Evolutionary conservation across 1,284 basidiomycete genomes (phyloP).

Genomic region (Agaricales sp.): DNA sequence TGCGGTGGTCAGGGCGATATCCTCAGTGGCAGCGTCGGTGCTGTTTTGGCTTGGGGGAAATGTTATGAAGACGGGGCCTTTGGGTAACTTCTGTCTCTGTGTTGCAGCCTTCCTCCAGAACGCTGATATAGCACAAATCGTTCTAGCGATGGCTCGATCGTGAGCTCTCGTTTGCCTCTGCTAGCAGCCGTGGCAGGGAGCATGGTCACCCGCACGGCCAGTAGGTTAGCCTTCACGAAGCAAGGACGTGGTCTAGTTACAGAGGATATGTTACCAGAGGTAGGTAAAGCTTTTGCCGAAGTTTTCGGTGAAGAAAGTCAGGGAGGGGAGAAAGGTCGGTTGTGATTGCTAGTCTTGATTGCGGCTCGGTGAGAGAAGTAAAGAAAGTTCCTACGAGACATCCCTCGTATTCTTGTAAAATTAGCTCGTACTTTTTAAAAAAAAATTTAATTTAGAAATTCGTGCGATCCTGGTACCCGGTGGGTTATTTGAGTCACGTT

Average conservation of each 20-base stretch:
- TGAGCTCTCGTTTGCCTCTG: conserved; percentile 60
- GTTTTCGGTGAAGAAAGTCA: conserved; percentile 52
- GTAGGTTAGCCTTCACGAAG: conserved; percentile 64
- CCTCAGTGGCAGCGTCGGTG: conserved; percentile 78
- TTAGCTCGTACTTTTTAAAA: too few species aligned
- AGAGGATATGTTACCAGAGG: conserved; percentile 77
- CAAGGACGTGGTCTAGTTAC: conserved; percentile 82
- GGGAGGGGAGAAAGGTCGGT: conserved; percentile 15
- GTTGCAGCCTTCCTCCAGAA: conserved; percentile 3
- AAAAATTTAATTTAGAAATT: too few species aligned
- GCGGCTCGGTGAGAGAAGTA: too few species aligned
- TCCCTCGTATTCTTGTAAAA: too few species aligned
- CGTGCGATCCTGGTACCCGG: too few species aligned
- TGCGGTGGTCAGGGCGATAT: conserved; percentile 97
- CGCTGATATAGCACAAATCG: neutral
- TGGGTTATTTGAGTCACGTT: too few species aligned
- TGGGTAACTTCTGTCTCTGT: conserved; percentile 32
- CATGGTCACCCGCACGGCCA: conserved; percentile 79
- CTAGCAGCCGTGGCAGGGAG: conserved; percentile 85
- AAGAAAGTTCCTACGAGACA: too few species aligned
- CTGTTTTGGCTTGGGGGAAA: conserved; percentile 90
- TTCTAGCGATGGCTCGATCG: conserved; percentile 36
- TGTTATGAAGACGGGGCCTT: conserved; percentile 81
- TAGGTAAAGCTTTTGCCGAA: conserved; percentile 66
- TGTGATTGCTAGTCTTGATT: too few species aligned